phyloP scores from a whole-genome alignment of 2,329 filamentous ascomycete genomes.

The Colletotrichum somersetense region DNA sequence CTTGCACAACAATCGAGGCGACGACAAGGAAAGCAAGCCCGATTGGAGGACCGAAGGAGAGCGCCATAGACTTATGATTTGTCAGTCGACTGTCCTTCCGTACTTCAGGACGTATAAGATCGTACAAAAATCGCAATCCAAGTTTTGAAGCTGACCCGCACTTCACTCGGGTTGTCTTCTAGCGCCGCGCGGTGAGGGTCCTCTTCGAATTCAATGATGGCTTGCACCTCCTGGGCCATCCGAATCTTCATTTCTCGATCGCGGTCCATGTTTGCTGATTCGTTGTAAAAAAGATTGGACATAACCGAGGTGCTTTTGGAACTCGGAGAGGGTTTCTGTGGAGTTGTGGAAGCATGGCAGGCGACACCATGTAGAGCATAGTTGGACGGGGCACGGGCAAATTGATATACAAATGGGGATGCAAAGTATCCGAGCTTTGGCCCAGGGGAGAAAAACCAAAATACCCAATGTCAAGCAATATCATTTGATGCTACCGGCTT shows the following conservation, averaged over 20 bases:
- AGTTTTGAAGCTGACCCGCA: slow-evolving; percentile 36
- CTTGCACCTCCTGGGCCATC: slow-evolving; percentile 36
- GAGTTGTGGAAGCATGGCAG: not conserved
- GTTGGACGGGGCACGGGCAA: slow-evolving; percentile 13
- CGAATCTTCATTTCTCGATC: slow-evolving; percentile 46
- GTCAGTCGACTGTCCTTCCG: not conserved
- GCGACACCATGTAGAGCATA: not conserved
- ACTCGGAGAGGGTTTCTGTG: not conserved
- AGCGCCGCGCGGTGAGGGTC: slow-evolving; percentile 41
- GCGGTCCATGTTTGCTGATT: slow-evolving; percentile 25
- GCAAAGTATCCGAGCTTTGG: slow-evolving; percentile 7
- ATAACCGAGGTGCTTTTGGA: not conserved
- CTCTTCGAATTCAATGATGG: slow-evolving; percentile 39
- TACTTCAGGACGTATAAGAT: too few relatives aligned
- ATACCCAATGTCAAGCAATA: slow-evolving; percentile 15
- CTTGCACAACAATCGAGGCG: slow-evolving; percentile 37
- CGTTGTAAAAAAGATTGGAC: slow-evolving; percentile 24
- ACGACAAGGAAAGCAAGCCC: slow-evolving; percentile 36
- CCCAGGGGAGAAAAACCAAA: slow-evolving; percentile 3
- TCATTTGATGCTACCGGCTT: slow-evolving; percentile 9
- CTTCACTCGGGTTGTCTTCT: slow-evolving; percentile 37
- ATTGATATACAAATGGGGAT: slow-evolving; percentile 23
- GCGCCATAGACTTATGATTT: slow-evolving; percentile 27
- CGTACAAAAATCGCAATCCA: slow-evolving; percentile 40
- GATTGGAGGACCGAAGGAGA: slow-evolving; percentile 37